These are phyloP conservation scores for Eutrema japonicum DNA, from an alignment of 345 rosid species.

Conservation along the genomic window DNA sequence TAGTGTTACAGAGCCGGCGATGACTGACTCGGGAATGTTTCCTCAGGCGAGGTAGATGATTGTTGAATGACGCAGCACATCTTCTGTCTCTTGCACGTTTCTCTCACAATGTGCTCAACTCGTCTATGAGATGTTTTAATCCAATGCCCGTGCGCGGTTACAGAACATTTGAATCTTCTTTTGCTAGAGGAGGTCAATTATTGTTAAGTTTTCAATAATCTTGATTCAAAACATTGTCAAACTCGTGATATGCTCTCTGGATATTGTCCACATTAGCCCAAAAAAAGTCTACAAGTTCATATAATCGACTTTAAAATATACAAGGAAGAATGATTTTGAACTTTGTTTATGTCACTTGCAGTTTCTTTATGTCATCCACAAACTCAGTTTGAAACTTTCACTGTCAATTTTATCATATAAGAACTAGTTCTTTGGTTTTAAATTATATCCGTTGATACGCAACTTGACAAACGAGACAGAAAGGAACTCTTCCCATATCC, in stretches of 20 bases:
- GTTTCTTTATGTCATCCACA: slow-evolving; percentile 26
- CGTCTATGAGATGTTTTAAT: background rate
- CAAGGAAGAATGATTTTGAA: background rate
- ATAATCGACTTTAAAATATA: background rate
- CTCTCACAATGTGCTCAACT: too few species aligned
- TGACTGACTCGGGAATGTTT: slow-evolving; percentile 29
- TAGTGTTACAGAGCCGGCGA: slow-evolving; percentile 14
- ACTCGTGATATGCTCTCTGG: background rate
- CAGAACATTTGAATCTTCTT: background rate
- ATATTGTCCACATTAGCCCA: background rate
- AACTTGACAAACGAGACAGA: background rate
- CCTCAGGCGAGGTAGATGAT: slow-evolving; percentile 38
- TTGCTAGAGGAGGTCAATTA: background rate
- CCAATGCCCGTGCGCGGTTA: background rate
- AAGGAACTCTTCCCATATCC: background rate
- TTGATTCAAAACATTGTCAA: background rate
- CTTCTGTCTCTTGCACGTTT: too few species aligned
- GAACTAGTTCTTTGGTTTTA: slow-evolving; percentile 2
- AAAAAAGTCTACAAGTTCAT: background rate
- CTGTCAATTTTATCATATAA: slow-evolving; percentile 21
- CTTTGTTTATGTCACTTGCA: slow-evolving; percentile 21
- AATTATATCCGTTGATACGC: background rate
- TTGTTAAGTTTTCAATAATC: background rate
- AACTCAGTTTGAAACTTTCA: slow-evolving; percentile 32
- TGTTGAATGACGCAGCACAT: background rate